phyloP scores from a whole-genome alignment of 2,329 filamentous ascomycete genomes.

The Xylariaceae sp. region DNA sequence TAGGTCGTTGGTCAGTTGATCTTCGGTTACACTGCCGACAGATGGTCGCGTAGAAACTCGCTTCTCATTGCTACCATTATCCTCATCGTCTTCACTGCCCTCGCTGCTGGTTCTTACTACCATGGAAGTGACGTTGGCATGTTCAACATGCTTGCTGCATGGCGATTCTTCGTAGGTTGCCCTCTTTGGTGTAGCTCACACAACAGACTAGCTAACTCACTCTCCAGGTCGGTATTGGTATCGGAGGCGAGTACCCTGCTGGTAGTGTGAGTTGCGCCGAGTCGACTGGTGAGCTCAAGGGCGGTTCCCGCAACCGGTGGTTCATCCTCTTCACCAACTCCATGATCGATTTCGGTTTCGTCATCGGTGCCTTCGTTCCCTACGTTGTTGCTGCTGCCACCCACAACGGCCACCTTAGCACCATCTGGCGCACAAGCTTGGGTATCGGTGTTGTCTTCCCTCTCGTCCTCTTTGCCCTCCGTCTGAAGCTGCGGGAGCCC shows the following conservation, averaged over 20 bases:
- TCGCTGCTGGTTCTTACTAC: slow-evolving; percentile 72
- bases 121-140: slow-evolving; percentile 64
- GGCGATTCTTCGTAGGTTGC: slow-evolving; percentile 67
- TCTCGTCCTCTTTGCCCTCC: slow-evolving; percentile 63
- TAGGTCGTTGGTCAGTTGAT: slow-evolving; percentile 69
- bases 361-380: slow-evolving; percentile 73
- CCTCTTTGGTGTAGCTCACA: background rate
- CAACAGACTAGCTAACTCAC: slow-evolving; percentile 10
- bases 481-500: slow-evolving; percentile 69
- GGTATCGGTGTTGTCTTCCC: slow-evolving; percentile 77
- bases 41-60: slow-evolving; percentile 78
- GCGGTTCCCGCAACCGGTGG: slow-evolving; percentile 80
- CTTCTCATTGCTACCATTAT: slow-evolving; percentile 77
- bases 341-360: slow-evolving; percentile 80
- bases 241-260: slow-evolving; percentile 76
- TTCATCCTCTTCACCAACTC: slow-evolving; percentile 88
- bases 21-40: slow-evolving; percentile 77
- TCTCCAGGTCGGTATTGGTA: slow-evolving; percentile 59
- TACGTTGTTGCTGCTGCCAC: slow-evolving; percentile 54
- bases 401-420: slow-evolving; percentile 57
- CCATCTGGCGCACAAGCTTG: slow-evolving; percentile 76
- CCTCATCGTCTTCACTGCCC: slow-evolving; percentile 76
- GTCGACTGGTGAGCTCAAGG: slow-evolving; percentile 74
- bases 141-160: slow-evolving; percentile 73
- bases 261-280: slow-evolving; percentile 82